Conservation (phyloP, 805 yeast species). For the Ogataea kodamae region DNA sequence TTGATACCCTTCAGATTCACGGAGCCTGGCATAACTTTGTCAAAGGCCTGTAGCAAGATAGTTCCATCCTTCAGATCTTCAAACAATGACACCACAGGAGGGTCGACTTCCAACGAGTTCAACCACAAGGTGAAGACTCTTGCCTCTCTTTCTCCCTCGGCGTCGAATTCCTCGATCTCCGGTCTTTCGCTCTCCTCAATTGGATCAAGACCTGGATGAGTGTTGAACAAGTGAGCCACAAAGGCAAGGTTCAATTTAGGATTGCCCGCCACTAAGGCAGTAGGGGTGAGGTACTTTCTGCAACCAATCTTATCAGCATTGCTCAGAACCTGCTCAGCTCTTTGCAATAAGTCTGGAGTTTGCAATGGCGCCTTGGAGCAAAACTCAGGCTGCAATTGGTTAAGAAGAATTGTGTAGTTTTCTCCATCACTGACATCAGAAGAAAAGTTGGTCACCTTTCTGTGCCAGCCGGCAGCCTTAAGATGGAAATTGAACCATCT, state of each 20-base stretch:
- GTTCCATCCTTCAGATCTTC: constrained; percentile 95
- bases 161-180: constrained; percentile 96
- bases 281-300: constrained; percentile 92
- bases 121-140: constrained; percentile 97
- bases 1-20: constrained; percentile 78
- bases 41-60: constrained; percentile 85
- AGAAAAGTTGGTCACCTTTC: constrained; percentile 83
- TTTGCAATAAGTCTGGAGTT: constrained; percentile 63
- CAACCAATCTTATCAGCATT: constrained; percentile 91
- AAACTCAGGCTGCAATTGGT: constrained; percentile 79
- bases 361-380: constrained; percentile 85
- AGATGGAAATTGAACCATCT: constrained; percentile 98
- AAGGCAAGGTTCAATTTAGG: constrained; percentile 95
- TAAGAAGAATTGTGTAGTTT: constrained; percentile 82
- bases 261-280: constrained; percentile 89
- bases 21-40: constrained; percentile 91
- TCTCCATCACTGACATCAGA: constrained; percentile 92
- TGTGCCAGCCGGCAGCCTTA: constrained; percentile 84
- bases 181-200: constrained; percentile 86
- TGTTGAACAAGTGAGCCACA: constrained; percentile 95
- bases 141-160: constrained; percentile 99
- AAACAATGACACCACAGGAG: constrained; percentile 85
- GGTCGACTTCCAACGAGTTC: constrained; percentile 93
- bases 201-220: constrained; percentile 95
- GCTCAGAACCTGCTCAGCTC: constrained; percentile 82